A percentile compares a stretch with the other conserved stretches of the same genome.
Conservation (phyloP, 1,284 basidiomycete genomes). For the Lignosus rhinocerotis region DNA sequence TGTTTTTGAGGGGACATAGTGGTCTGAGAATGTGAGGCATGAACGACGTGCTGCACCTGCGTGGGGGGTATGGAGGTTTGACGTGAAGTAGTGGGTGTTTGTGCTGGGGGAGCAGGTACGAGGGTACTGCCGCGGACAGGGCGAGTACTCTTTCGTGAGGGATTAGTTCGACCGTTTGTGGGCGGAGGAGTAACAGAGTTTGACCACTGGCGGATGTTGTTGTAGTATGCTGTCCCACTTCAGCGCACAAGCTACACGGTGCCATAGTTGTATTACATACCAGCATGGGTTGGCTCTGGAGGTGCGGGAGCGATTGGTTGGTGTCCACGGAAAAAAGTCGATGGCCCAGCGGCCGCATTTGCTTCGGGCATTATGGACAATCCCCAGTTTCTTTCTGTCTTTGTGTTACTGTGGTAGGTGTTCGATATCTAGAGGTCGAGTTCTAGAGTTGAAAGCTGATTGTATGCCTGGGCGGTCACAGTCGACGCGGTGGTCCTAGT, state of each 20-base stretch:
- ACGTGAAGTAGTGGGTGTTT: conserved; percentile 26
- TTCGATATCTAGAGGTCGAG: neutral
- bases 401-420: too few relatives aligned
- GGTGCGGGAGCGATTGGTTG: conserved; percentile 23
- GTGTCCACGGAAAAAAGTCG: conserved; percentile 21
- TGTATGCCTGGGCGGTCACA: neutral
- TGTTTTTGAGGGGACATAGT: conserved; percentile 23
- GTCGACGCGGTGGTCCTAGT: conserved; percentile 6
- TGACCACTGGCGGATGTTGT: conserved; percentile 67
- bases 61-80: conserved; percentile 16
- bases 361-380: conserved; percentile 12
- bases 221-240: conserved; percentile 51
- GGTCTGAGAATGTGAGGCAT: conserved; percentile 3
- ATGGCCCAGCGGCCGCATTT: conserved; percentile 21
- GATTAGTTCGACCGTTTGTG: conserved; percentile 37
- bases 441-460: neutral
- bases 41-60: conserved; percentile 2
- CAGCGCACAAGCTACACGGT: neutral
- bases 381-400: neutral
- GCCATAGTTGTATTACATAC: conserved; percentile 9
- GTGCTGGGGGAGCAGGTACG: conserved; percentile 31
- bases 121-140: conserved; percentile 39
- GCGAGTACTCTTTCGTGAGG: conserved; percentile 36
- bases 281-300: conserved; percentile 23
- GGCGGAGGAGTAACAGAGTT: conserved; percentile 49